phyloP scores from a whole-genome alignment of 179 eudicot genomes.

The Beta macrorhiza region DNA sequence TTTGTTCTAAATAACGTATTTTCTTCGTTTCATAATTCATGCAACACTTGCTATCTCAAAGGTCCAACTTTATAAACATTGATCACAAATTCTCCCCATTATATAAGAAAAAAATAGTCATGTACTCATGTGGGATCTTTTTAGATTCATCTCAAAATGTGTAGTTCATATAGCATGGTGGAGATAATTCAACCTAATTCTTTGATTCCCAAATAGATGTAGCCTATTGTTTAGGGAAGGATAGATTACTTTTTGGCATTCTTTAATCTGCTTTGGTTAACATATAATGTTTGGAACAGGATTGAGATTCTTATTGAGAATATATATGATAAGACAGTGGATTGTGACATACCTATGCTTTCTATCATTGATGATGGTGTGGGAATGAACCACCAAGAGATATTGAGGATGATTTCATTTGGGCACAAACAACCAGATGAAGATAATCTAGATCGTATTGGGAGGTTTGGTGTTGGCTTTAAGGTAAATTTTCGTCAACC shows the following conservation, averaged over 20 bases:
- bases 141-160: no score
- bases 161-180: background rate
- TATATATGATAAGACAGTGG: conserved; percentile 43
- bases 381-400: conserved; percentile 71
- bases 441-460: conserved; percentile 53
- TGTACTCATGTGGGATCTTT: no score
- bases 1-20: background rate
- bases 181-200: background rate
- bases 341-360: conserved; percentile 62
- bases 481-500: conserved; percentile 45
- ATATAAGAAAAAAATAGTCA: no score
- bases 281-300: conserved; percentile 37
- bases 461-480: conserved; percentile 83
- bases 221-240: background rate
- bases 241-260: background rate
- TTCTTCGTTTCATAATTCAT: no score
- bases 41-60: no score
- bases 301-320: conserved; percentile 48
- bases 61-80: no score
- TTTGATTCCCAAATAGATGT: background rate
- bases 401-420: conserved; percentile 65
- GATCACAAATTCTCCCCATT: no score
- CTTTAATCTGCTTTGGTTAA: background rate
- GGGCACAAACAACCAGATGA: conserved; percentile 64
- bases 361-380: conserved; percentile 62